Conservation (phyloP, 495 filamentous ascomycete species). For the Daldinia caldariorum region DNA sequence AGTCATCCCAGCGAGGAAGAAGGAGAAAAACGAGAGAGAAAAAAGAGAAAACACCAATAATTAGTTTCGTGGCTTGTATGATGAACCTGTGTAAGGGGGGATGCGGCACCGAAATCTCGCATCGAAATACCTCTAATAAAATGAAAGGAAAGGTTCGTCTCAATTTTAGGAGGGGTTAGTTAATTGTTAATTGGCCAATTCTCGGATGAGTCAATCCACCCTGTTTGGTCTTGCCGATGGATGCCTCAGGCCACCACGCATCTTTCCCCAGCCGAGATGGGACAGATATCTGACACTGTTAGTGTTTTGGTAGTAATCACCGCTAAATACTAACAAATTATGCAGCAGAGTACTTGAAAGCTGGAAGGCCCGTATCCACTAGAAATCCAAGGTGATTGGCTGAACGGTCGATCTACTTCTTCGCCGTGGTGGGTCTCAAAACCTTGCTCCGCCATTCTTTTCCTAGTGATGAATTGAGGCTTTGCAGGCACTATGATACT, state of each 20-base stretch:
- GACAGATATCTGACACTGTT: conserved; percentile 21
- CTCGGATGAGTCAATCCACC: conserved; percentile 37
- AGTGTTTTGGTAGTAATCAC: neutral
- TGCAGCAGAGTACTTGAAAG: conserved; percentile 14
- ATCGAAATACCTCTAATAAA: conserved; percentile 7
- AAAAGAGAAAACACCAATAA: too few species aligned
- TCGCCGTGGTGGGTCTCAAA: conserved; percentile 39
- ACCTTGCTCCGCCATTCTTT: conserved; percentile 47
- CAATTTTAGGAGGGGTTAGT: conserved; percentile 2
- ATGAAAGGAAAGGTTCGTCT: neutral
- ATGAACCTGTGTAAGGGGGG: neutral
- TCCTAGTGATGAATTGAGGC: conserved; percentile 40
- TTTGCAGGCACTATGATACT: conserved; percentile 45
- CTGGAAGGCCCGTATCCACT: conserved; percentile 4
- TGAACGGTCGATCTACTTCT: conserved; percentile 17
- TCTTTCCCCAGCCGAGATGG: conserved; percentile 17
- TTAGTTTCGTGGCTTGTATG: neutral
- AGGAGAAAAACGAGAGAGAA: too few species aligned
- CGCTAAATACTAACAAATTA: conserved; percentile 27
- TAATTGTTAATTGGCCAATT: conserved; percentile 32
- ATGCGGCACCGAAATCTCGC: neutral
- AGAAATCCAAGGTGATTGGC: conserved; percentile 20
- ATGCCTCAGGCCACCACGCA: conserved; percentile 34
- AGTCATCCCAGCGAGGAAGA: too few species aligned
- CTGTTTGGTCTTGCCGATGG: conserved; percentile 42